Base-by-base conservation (phyloP, 208 protist genomes). In the Trypanosoma brucei region DNA sequence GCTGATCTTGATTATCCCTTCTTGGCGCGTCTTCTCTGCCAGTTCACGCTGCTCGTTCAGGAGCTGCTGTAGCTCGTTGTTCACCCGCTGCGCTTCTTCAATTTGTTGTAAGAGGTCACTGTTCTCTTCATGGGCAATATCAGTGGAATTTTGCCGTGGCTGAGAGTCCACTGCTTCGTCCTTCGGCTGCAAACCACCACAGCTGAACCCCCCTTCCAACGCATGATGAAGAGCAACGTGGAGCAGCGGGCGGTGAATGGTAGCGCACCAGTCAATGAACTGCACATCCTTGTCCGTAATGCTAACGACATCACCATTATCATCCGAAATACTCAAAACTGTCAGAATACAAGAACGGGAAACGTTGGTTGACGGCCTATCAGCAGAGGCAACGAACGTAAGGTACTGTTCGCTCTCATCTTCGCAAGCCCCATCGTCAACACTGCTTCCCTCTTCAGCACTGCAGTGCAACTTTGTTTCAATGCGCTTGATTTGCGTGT, bases 341-440 rank as follows among this genome's bases (percentile, higher is more conserved):
- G 55, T 65, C 14, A 82, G 57, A 6, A 88, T 63, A 14, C 65
- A 62, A 33, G 70, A 76, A 14, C 73, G 76, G 31, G 72, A 68
- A 49, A 88, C 53, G 6, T 14, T 66, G 3, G 52, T 70, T 30
- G 68, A 68, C 3, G 46, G 22, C 5, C 76, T 50, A 45, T 71
- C 70, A 5, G 35, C 30, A 11, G 60, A 50, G 3, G 69, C 62
- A 3, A 62, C 51, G 63, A 87, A 87, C 3, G 65, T 77, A 50
- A 70, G 59, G 33, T 30, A 65, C 33, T 30, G 33, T 8, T 5
- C 34, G 65, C 5, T 46, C 38, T 7, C 33, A 46, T 5, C 48
- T 1, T 42, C 14, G 49, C 8, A 36, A 3, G 13, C 45, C 1
- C 55, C 55, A 31, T 11, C 40, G 35, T 40, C 45, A 3, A 48